These are phyloP conservation scores for Ramaria rubella DNA, from an alignment of 768 basidiomycete species.

Conservation along the genomic window DNA sequence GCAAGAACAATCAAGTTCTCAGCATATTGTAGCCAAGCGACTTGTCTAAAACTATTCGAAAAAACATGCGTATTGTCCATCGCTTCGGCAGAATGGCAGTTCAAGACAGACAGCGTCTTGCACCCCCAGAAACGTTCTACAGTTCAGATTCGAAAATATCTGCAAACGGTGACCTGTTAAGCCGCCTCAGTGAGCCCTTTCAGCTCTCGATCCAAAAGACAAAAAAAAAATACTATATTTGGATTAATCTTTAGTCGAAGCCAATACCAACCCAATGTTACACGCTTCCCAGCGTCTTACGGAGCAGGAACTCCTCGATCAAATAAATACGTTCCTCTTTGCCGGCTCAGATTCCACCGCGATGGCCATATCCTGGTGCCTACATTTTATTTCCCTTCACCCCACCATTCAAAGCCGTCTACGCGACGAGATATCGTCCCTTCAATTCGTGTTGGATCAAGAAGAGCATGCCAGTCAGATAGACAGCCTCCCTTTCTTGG, in stretches of 20 bases:
- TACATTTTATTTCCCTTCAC: constrained; percentile 48
- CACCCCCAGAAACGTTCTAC: constrained; percentile 30
- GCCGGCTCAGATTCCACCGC: constrained; percentile 58
- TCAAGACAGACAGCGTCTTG: constrained; percentile 33
- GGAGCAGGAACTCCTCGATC: constrained; percentile 57
- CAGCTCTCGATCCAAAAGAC: background rate
- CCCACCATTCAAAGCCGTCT: constrained; percentile 50
- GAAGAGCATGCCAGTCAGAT: constrained; percentile 25
- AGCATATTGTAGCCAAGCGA: constrained; percentile 40
- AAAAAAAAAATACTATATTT: too few species aligned
- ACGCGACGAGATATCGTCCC: constrained; percentile 40
- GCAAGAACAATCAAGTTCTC: background rate
- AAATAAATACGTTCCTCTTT: constrained; percentile 58
- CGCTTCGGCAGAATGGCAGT: constrained; percentile 38
- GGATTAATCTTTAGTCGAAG: constrained; percentile 42
- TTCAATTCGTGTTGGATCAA: constrained; percentile 14
- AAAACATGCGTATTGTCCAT: constrained; percentile 35
- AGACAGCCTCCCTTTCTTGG: constrained; percentile 58
- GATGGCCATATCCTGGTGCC: constrained; percentile 50
- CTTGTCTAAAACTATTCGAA: constrained; percentile 31
- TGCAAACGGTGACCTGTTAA: constrained; percentile 41
- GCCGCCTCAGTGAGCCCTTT: constrained; percentile 36
- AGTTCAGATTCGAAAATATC: constrained; percentile 18
- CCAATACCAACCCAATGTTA: constrained; percentile 41
- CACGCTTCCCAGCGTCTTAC: constrained; percentile 41